Evolutionary conservation across 2,329 filamentous ascomycete species (phyloP), one percentile per base, ranked within the genome.

Genomic region (Colletotrichum tropicicola): DNA sequence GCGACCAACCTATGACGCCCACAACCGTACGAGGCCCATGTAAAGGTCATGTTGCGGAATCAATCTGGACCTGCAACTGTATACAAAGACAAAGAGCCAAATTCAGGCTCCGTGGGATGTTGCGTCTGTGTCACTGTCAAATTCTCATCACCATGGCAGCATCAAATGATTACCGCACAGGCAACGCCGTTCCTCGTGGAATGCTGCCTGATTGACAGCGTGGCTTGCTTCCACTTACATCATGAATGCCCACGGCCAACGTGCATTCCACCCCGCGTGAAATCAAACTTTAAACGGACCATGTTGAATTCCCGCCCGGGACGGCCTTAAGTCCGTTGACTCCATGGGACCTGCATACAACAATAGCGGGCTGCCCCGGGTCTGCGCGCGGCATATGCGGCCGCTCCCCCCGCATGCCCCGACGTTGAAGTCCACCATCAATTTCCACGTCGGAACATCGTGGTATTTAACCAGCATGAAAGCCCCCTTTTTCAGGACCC

Each of bases 401-500:
- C 35, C 44, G 53, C 56, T 3, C 52, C 35, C 30, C 17, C 44
- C 55, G 44, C 52, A n/a, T 28, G 25, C 19, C 28, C 35, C 35
- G 15, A 9, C 30, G 47, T 35, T n/a, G 23, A 25, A 23, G 41
- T 41, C 47, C 25, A 30, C 9, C 13, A 15, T 27, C 23, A 10
- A 17, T 21, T 10, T 6, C 13, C 21, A 27, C 6, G 6, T 35
- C 32, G 12, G 10, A 6, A 13, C 32, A 35, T 35, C 32, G n/a
- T 43, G 12, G 8, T 56, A 45, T 47, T 45, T 45, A 45, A 56
- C 15, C 32, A 53, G 49, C 53, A 37, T 56, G 53, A 45, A 28
- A 9, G 28, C 27, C n/a, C 30, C 41, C 8, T 56, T 43, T 15
- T 13, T 47, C 25, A 21, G 19, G 10, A 15, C n/a, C 15, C n/a